Evolutionary conservation across 1,284 basidiomycete genomes (phyloP).

Genomic region (Leccinum griseonigrum): DNA sequence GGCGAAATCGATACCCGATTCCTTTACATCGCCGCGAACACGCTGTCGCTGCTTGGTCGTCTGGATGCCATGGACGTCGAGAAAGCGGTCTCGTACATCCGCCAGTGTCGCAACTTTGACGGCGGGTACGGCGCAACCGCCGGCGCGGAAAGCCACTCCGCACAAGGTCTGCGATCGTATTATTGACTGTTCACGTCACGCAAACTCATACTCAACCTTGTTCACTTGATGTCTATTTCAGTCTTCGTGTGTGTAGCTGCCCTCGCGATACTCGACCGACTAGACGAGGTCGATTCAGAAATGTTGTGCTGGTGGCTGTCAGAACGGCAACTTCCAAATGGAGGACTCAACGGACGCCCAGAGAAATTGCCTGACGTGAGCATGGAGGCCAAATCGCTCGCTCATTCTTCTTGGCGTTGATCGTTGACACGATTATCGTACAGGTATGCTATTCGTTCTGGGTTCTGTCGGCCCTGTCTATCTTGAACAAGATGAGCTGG

Average conservation of each 20-base stretch:
- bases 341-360: constrained; percentile 93
- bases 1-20: constrained; percentile 95
- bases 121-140: constrained; percentile 86
- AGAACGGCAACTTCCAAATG: constrained; percentile 90
- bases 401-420: not conserved
- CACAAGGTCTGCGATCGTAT: constrained; percentile 62
- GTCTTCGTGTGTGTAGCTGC: constrained; percentile 91
- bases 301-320: constrained; percentile 90
- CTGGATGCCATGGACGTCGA: constrained; percentile 63
- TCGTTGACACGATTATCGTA: not conserved
- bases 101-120: constrained; percentile 88
- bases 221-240: constrained; percentile 30
- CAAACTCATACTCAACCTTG: not conserved
- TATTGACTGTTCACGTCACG: not conserved
- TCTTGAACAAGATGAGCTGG: constrained; percentile 84
- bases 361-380: constrained; percentile 97
- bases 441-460: constrained; percentile 98
- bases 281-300: constrained; percentile 76
- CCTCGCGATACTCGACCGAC: constrained; percentile 80
- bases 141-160: constrained; percentile 92
- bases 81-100: constrained; percentile 72
- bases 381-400: not conserved
- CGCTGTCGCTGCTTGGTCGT: constrained; percentile 78
- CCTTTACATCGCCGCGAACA: constrained; percentile 81
- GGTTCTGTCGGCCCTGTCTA: constrained; percentile 89